Percentiles rank a stretch among this genome's conserved stretches.
Conservation (phyloP, 2,329 filamentous ascomycete species). For the Akanthomyces dipterigenus region DNA sequence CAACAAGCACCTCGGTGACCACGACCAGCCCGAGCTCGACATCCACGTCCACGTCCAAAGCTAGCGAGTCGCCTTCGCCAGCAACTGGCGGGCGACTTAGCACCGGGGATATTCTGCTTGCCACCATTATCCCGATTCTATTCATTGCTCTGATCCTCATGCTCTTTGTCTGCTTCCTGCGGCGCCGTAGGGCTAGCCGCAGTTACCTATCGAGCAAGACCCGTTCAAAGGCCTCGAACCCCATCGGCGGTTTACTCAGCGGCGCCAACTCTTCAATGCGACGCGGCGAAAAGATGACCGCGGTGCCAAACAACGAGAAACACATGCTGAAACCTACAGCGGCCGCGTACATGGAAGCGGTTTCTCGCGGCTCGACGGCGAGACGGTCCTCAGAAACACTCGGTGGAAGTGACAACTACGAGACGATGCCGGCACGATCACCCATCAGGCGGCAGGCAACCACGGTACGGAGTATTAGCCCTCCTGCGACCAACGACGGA, state of each 20-base stretch:
- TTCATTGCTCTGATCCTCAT: conserved; percentile 27
- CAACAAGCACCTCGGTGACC: conserved; percentile 17
- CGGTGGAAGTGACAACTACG: conserved; percentile 14
- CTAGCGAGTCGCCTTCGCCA: conserved; percentile 17
- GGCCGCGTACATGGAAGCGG: conserved; percentile 19
- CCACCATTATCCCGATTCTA: conserved; percentile 38
- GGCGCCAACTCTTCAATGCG: conserved; percentile 20
- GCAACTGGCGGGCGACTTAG: conserved; percentile 19
- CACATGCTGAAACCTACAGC: conserved; percentile 16
- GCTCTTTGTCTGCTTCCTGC: conserved; percentile 27
- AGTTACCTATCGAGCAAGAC: conserved; percentile 24
- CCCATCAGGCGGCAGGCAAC: background rate
- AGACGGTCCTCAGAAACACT: conserved; percentile 23
- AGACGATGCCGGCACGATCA: conserved; percentile 6
- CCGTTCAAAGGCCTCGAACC: conserved; percentile 27
- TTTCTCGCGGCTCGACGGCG: conserved; percentile 19
- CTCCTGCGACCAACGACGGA: background rate
- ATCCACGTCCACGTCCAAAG: conserved; percentile 18
- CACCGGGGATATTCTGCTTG: conserved; percentile 33
- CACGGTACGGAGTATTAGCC: conserved; percentile 4
- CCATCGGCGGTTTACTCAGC: conserved; percentile 24
- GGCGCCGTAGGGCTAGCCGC: conserved; percentile 24
- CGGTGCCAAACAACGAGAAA: conserved; percentile 13
- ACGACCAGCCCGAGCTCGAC: conserved; percentile 20
- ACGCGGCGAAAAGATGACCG: conserved; percentile 17